Base-by-base conservation (phyloP, 179 eudicot species). In the Carnegiea gigantea region DNA sequence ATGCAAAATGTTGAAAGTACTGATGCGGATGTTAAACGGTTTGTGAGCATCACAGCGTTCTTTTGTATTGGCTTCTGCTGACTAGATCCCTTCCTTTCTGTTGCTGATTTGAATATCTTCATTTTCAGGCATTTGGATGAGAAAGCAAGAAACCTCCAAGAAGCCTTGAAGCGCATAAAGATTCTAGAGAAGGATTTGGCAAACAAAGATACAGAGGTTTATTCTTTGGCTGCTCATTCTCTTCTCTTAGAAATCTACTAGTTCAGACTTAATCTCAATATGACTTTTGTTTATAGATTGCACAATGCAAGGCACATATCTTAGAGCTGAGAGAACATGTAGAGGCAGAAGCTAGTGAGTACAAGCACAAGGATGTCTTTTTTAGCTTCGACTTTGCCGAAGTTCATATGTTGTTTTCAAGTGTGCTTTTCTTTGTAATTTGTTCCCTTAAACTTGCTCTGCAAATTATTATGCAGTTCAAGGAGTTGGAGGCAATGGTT, bases 281-380 rank as follows among this genome's bases (percentile, higher is more conserved):
- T n/a, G n/a, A n/a, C n/a, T n/a, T n/a, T n/a, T n/a, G n/a, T n/a
- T n/a, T n/a, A n/a, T n/a, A n/a, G n/a, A n/a, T n/a, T n/a, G n/a
- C n/a, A n/a, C n/a, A n/a, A n/a, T n/a, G n/a, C n/a, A n/a, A n/a
- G n/a, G n/a, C n/a, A n/a, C n/a, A n/a, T n/a, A 65, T 97, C 83
- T 76, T 86, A 24, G 99, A 97, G 90, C 86, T 97, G 81, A 90
- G 89, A 75, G 83, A 93, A 85, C 98, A 93, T 86, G 99, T 98
- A 51, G 99, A 97, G 91, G 98, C 97, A 82, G 98, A 97, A 84
- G 98, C 98, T 82, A 82, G 85, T 70, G 99, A 95, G 77, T 92
- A 93, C 88, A 95, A 93, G 87, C 90, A 90, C 87, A 95, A 46
- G 53, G n/a, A n/a, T n/a, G n/a, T n/a, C 15, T 36, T 53, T 33